A percentile compares a stretch with the other conserved stretches of the same genome.
These are phyloP conservation scores for Stephania japonica DNA, from an alignment of 164 flowering plant genomes.

Conservation along the genomic window DNA sequence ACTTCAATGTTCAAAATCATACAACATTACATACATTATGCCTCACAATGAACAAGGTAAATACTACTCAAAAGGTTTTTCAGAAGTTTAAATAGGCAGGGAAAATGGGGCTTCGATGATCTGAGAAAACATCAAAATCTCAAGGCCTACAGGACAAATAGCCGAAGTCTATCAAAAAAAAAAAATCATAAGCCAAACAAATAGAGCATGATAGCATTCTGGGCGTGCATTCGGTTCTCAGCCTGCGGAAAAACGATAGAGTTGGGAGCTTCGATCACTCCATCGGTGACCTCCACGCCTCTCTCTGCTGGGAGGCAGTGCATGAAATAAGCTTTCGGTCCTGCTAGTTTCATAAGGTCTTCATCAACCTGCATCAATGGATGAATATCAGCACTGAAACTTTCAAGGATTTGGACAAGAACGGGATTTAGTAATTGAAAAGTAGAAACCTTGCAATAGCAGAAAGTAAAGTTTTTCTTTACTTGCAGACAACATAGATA, in stretches of 20 bases:
- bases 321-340: slow-evolving; percentile 84
- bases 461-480: not conserved
- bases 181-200: slow-evolving; percentile 38
- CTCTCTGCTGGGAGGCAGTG: slow-evolving; percentile 94
- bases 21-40: not conserved
- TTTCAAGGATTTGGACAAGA: not conserved
- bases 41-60: not conserved
- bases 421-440: not conserved
- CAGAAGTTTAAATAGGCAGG: not conserved
- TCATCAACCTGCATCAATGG: slow-evolving; percentile 66
- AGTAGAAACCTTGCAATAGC: not conserved
- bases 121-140: not conserved
- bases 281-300: slow-evolving; percentile 83
- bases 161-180: not conserved
- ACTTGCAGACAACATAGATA: too few relatives aligned
- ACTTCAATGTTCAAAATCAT: not conserved
- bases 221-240: slow-evolving; percentile 96
- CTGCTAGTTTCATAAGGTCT: slow-evolving; percentile 76
- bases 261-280: slow-evolving; percentile 80
- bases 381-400: not conserved
- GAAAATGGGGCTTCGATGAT: too few relatives aligned
- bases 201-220: slow-evolving; percentile 94
- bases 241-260: slow-evolving; percentile 96
- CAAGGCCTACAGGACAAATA: not conserved
- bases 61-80: not conserved